phyloP scores from a whole-genome alignment of 2,329 filamentous ascomycete genomes.

The Fusarium coicis region DNA sequence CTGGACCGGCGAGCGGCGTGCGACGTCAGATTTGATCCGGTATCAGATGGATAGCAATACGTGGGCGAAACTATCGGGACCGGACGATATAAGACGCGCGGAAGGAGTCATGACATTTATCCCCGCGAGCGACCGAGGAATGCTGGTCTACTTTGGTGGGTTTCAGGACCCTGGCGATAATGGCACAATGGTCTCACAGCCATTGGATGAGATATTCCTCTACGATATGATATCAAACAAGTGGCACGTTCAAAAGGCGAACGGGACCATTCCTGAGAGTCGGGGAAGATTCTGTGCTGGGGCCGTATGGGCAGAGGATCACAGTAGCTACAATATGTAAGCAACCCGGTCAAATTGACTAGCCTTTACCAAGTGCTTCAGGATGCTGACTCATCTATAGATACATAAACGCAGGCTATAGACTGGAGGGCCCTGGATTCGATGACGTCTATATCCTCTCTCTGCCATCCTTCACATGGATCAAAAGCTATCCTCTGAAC shows the following conservation, averaged over 20 bases:
- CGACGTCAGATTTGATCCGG: neutral
- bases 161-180: neutral
- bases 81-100: neutral
- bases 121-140: neutral
- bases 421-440: neutral
- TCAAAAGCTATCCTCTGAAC: conserved; percentile 4
- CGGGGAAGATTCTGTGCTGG: neutral
- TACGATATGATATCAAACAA: conserved; percentile 2
- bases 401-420: neutral
- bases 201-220: neutral
- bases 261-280: neutral
- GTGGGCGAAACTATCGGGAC: neutral
- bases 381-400: neutral
- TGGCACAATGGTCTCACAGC: neutral
- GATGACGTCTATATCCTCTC: conserved; percentile 1
- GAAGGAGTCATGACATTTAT: neutral
- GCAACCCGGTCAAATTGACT: no score
- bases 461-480: neutral
- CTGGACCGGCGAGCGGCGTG: neutral
- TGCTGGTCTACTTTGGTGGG: neutral
- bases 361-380: rapidly evolving
- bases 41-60: neutral
- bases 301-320: neutral
- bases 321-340: conserved; percentile 7
- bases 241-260: neutral